A percentile compares a stretch with the other conserved stretches of the same genome.
phyloP scores from a whole-genome alignment of 1,139 yeast species.

The Zygosaccharomyces sapae region DNA sequence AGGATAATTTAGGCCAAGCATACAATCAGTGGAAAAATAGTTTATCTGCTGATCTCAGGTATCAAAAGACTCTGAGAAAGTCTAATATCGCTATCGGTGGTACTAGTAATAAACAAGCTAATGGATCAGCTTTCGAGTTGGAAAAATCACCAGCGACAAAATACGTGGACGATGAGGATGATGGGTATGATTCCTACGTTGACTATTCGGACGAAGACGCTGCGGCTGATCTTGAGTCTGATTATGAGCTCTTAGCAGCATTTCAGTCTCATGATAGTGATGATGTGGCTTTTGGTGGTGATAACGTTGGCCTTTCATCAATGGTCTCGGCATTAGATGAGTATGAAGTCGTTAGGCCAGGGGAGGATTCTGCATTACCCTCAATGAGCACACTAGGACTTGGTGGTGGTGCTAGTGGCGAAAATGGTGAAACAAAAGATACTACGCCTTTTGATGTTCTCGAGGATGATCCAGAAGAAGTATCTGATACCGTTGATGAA shows the following conservation, averaged over 20 bases:
- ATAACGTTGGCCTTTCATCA: conserved; percentile 6
- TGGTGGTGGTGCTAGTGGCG: conserved; percentile 2
- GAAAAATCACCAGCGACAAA: conserved; percentile 1
- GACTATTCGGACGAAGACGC: conserved; percentile 12
- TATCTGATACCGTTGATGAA: conserved; percentile 11
- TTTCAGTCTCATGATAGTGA: conserved; percentile 10
- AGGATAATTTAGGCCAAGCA: conserved; percentile 20
- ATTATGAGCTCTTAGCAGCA: conserved; percentile 9
- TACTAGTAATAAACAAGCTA: neutral
- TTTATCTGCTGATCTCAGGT: conserved; percentile 7
- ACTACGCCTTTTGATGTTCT: neutral
- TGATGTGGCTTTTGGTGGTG: conserved; percentile 7
- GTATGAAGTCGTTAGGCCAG: conserved; percentile 15
- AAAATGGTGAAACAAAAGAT: conserved; percentile 6
- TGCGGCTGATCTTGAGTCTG: conserved; percentile 9
- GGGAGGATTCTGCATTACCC: conserved; percentile 4
- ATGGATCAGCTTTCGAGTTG: neutral
- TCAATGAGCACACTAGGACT: neutral
- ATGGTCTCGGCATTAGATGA: conserved; percentile 18
- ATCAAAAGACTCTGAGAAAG: conserved; percentile 5
- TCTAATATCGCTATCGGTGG: conserved; percentile 1
- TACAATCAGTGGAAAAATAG: conserved; percentile 25
- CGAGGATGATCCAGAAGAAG: conserved; percentile 10
- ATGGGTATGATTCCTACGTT: conserved; percentile 11
- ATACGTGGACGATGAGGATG: conserved; percentile 12